phyloP scores from a whole-genome alignment of 441 rosid species.

The Manihot esculenta region DNA sequence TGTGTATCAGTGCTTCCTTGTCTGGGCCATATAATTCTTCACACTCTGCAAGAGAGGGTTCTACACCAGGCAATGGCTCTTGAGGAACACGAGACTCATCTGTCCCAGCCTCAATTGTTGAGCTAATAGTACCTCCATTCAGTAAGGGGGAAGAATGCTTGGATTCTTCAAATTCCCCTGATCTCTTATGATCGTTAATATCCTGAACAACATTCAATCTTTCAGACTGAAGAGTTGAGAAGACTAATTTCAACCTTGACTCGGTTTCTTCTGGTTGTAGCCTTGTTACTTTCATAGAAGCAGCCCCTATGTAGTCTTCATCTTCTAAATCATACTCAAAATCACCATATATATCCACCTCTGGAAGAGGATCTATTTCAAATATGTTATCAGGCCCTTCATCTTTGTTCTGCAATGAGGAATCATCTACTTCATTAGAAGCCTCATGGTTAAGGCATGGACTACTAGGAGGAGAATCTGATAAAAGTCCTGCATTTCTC shows the following conservation, averaged over 20 bases:
- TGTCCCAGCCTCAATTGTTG: conserved; percentile 29
- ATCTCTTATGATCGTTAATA: conserved; percentile 32
- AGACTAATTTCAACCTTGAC: conserved; percentile 66
- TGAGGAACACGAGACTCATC: conserved; percentile 25
- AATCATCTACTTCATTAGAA: conserved; percentile 33
- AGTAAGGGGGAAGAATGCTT: conserved; percentile 25
- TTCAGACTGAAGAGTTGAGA: conserved; percentile 60
- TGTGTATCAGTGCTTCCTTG: conserved; percentile 59
- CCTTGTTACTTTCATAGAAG: conserved; percentile 44
- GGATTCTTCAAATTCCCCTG: conserved; percentile 31
- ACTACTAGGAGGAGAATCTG: conserved; percentile 93
- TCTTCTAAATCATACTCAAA: conserved; percentile 85
- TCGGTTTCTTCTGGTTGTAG: conserved; percentile 48
- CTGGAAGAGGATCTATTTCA: conserved; percentile 62
- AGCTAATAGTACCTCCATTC: conserved; percentile 19
- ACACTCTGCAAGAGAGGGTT: conserved; percentile 70
- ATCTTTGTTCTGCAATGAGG: conserved; percentile 34
- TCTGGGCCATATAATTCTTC: conserved; percentile 93
- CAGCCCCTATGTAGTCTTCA: conserved; percentile 72
- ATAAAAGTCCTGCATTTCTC: conserved; percentile 85
- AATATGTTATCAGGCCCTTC: conserved; percentile 63
- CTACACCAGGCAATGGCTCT: conserved; percentile 39
- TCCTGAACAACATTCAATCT: conserved; percentile 29
- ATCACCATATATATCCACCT: conserved; percentile 81
- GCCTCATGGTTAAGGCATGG: conserved; percentile 45